phyloP scores from a whole-genome alignment of 176 grass and related monocot species.

The Oryza glumipatula region DNA sequence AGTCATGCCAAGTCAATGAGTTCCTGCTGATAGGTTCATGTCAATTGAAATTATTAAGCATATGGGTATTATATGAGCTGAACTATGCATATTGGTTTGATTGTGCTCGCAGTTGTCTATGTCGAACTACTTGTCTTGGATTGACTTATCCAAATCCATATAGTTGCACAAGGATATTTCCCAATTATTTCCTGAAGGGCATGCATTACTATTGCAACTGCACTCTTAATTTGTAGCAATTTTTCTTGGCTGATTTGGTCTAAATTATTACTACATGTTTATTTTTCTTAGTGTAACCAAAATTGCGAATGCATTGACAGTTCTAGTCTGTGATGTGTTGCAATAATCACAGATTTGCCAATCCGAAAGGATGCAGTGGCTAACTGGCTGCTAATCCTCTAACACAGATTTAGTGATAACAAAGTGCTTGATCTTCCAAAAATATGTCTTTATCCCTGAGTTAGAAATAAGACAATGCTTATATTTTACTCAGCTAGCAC shows the following conservation, averaged over 20 bases:
- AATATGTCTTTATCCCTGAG: neutral
- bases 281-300: conserved; percentile 3
- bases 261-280: conserved; percentile 18
- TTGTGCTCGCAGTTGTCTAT: conserved; percentile 15
- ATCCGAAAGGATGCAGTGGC: conserved; percentile 17
- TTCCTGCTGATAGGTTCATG: conserved; percentile 8
- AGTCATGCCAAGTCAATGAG: conserved; percentile 3
- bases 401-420: no score
- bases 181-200: conserved; percentile 12
- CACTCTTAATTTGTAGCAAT: neutral
- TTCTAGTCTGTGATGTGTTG: neutral
- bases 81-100: neutral
- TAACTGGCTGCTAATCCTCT: no score
- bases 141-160: conserved; percentile 26
- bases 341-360: conserved; percentile 12
- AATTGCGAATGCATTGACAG: neutral
- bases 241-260: conserved; percentile 25
- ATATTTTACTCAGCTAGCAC: neutral
- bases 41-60: conserved; percentile 14
- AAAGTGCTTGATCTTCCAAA: neutral
- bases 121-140: conserved; percentile 5
- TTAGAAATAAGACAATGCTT: neutral
- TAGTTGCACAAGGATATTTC: conserved; percentile 7
- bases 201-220: conserved; percentile 10
- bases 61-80: neutral